Base-by-base conservation (phyloP, 208 protist genomes). In the Blechomonas ayalai region DNA sequence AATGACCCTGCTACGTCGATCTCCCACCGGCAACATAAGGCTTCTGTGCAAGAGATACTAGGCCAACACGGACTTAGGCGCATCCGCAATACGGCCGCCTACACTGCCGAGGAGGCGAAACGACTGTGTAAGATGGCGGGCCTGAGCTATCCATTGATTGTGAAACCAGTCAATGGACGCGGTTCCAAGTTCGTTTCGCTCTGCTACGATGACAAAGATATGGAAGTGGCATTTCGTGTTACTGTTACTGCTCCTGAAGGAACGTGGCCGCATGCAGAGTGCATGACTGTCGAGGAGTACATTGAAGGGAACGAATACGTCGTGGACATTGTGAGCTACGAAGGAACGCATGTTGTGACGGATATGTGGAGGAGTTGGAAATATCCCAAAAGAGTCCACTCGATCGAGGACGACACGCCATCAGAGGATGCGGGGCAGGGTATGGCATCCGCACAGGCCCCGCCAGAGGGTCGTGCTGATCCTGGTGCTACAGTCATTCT, bases 311-410 rank as follows among this genome's bases (percentile, higher is more conserved):
- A 48, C 3, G 85, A 93, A 55, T 93, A 93, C 52, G 78, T 93
- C 16, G 77, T 93, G 27, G 77, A 93, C 52, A 70, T 68, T 35
- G 77, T 90, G 26, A 76, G 68, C 39, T 85, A 77, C 60, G 38
- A 82, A 26, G 75, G 78, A 38, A 43, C 52, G n/a, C 65, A 80
- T 39, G 70, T 86, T 24, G 81, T 90, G n/a, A 87, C 81, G 9
- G 85, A 93, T 59, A 59, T 93, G 18, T 93, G 85, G 85, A 54
- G 63, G 40, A 93, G 85, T 59, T 86, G 69, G 64, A 93, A 93
- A 52, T 80, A 64, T 40, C 67, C 77, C 2, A 25, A 60, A 27
- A 16, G 45, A 1, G 48, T 75, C 24, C 33, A 18, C 20, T 32
- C 29, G 18, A 50, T 66, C 12, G 75, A 84, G 48, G n/a, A n/a